A percentile compares a stretch with the other conserved stretches of the same genome.
Conservation (phyloP, 306 rosid species). For the Malus orientalis region DNA sequence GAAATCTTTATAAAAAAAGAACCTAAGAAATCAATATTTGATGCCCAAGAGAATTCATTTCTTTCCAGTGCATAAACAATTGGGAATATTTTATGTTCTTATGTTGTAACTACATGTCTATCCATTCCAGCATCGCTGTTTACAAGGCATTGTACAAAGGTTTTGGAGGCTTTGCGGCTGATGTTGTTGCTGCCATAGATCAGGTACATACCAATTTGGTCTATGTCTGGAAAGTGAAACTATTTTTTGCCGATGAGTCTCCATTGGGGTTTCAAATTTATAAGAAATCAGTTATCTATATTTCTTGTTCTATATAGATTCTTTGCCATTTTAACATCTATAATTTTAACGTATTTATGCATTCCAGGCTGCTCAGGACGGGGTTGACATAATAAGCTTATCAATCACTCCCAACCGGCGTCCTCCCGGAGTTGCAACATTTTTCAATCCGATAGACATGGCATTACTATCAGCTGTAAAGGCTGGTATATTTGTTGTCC, state of each 20-base stretch:
- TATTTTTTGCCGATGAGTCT: slow-evolving; percentile 2
- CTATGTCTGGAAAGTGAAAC: slow-evolving; percentile 8
- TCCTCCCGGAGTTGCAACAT: slow-evolving; percentile 94
- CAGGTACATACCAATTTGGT: slow-evolving; percentile 44
- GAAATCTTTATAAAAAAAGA: not conserved
- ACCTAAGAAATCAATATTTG: not conserved
- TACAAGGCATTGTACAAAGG: slow-evolving; percentile 95
- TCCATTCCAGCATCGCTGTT: slow-evolving; percentile 68
- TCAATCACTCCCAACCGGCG: slow-evolving; percentile 95
- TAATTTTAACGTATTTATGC: not conserved
- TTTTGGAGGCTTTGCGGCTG: slow-evolving; percentile 99
- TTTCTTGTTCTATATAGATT: not conserved
- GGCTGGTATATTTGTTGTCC: slow-evolving; percentile 91
- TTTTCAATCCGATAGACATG: slow-evolving; percentile 97
- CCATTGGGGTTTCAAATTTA: not conserved
- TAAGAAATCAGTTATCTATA: not conserved
- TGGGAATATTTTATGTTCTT: not conserved
- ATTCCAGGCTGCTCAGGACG: slow-evolving; percentile 91
- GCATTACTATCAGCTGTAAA: slow-evolving; percentile 85
- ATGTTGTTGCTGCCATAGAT: slow-evolving; percentile 97
- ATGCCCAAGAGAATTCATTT: not conserved
- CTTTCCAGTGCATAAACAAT: not conserved
- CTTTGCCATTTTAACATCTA: not conserved
- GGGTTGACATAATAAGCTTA: slow-evolving; percentile 82
- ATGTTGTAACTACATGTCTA: slow-evolving; percentile 17